phyloP scores from a whole-genome alignment of 768 basidiomycete species.

The Pulveroboletus sp. region DNA sequence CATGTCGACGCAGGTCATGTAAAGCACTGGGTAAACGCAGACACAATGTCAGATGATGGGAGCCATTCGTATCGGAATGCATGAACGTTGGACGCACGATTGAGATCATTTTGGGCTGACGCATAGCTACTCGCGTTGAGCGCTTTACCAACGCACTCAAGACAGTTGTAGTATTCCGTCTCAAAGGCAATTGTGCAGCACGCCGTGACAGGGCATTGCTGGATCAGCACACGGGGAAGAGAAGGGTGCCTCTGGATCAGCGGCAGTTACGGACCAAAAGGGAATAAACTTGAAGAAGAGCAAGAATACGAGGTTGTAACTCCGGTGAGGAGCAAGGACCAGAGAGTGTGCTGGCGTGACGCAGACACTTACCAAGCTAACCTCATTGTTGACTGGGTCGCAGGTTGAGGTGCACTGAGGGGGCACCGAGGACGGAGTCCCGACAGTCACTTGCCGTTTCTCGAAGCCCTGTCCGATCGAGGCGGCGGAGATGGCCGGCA shows the following conservation, averaged over 20 bases:
- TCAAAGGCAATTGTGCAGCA: constrained; percentile 42
- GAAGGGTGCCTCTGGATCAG: background rate
- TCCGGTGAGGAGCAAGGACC: background rate
- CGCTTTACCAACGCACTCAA: constrained; percentile 35
- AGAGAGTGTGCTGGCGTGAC: background rate
- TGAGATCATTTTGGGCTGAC: constrained; percentile 28
- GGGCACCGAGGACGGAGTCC: constrained; percentile 12
- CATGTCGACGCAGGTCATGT: constrained; percentile 22
- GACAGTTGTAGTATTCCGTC: constrained; percentile 37
- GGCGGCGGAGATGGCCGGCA: background rate
- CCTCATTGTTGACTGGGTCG: constrained; percentile 21
- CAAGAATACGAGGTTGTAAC: background rate
- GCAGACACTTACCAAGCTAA: constrained; percentile 17
- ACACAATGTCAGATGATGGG: background rate
- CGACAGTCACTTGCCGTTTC: constrained; percentile 18
- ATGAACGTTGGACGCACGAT: constrained; percentile 27
- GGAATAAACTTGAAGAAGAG: background rate
- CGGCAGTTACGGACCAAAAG: background rate
- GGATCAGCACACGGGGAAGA: background rate
- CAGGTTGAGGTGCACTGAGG: constrained; percentile 22
- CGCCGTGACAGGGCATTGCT: constrained; percentile 27
- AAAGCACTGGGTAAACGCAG: constrained; percentile 13
- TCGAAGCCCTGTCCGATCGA: background rate
- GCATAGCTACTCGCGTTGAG: constrained; percentile 26
- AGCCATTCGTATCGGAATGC: background rate